A percentile compares a stretch with the other conserved stretches of the same genome.
phyloP scores from a whole-genome alignment of 1,284 basidiomycete genomes.

The Malassezia japonica region DNA sequence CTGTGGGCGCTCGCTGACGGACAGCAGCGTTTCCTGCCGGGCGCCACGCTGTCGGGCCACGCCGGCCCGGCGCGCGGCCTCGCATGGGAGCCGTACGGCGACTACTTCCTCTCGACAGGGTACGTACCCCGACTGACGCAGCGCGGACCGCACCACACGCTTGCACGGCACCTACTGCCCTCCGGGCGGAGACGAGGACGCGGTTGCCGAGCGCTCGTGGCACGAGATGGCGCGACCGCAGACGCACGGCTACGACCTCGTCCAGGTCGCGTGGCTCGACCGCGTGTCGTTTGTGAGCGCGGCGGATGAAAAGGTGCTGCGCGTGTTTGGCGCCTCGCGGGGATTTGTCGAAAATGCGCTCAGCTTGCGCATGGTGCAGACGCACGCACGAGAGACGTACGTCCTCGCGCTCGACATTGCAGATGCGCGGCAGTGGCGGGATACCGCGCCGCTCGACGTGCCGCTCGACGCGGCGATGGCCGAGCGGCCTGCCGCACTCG shows the following conservation, averaged over 20 bases:
- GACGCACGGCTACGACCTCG: slow-evolving; percentile 43
- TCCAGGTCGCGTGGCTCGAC: slow-evolving; percentile 36
- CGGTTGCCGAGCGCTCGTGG: slow-evolving; percentile 21
- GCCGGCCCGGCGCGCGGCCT: slow-evolving; percentile 27
- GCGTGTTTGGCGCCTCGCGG: slow-evolving; percentile 39
- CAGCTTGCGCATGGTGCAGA: not conserved
- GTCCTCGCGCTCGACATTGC: slow-evolving; percentile 5
- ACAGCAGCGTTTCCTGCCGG: not conserved
- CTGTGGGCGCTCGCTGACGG: slow-evolving; percentile 21
- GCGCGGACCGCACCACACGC: slow-evolving; percentile 40
- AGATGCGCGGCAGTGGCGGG: not conserved
- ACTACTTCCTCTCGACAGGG: slow-evolving; percentile 30
- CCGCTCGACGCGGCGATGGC: not conserved
- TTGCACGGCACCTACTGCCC: slow-evolving; percentile 23
- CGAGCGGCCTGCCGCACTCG: not conserved
- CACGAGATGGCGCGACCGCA: slow-evolving; percentile 46
- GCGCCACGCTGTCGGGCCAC: slow-evolving; percentile 31
- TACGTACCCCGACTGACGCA: slow-evolving; percentile 1
- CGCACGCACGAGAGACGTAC: not conserved
- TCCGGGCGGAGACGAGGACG: not conserved
- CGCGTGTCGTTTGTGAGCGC: slow-evolving; percentile 40
- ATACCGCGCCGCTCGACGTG: not conserved
- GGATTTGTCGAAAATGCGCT: slow-evolving; percentile 31
- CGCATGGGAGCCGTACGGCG: slow-evolving; percentile 40
- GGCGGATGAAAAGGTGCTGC: slow-evolving; percentile 46